phyloP scores from a whole-genome alignment of 108 stramenopile species.

The Cylindrotheca closterium region DNA sequence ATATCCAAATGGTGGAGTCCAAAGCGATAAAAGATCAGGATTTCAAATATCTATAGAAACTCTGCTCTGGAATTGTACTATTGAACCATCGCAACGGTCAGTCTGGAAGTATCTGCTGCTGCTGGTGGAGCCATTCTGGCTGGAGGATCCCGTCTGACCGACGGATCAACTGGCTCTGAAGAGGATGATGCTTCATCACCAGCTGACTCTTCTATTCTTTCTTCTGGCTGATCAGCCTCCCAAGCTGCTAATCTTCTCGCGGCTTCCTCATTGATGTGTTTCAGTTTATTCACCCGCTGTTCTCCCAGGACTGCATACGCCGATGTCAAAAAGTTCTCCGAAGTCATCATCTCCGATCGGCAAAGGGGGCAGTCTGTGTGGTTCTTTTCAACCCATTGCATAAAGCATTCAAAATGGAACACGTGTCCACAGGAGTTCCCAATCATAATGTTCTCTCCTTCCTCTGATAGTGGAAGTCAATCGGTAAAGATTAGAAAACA shows the following conservation, averaged over 20 bases:
- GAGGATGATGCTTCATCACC: no score
- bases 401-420: slow-evolving; percentile 36
- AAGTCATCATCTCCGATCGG: slow-evolving; percentile 33
- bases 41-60: no score
- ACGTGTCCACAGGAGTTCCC: slow-evolving; percentile 21
- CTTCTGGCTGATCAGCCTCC: no score
- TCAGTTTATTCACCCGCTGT: slow-evolving; percentile 11
- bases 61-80: no score
- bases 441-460: slow-evolving; percentile 24
- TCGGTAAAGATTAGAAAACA: background rate
- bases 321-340: slow-evolving; percentile 10
- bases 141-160: background rate
- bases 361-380: slow-evolving; percentile 42
- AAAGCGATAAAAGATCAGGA: no score
- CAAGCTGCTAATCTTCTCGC: slow-evolving; percentile 12
- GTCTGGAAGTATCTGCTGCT: no score
- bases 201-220: no score
- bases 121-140: slow-evolving; percentile 3
- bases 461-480: slow-evolving; percentile 13
- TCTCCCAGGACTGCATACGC: slow-evolving; percentile 19
- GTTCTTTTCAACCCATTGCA: slow-evolving; percentile 30
- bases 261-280: slow-evolving; percentile 14
- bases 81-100: no score
- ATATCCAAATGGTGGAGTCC: no score
- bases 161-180: no score